Conservation (phyloP, 73 alveolate genomes). For the Paramecium tetraurelia region DNA sequence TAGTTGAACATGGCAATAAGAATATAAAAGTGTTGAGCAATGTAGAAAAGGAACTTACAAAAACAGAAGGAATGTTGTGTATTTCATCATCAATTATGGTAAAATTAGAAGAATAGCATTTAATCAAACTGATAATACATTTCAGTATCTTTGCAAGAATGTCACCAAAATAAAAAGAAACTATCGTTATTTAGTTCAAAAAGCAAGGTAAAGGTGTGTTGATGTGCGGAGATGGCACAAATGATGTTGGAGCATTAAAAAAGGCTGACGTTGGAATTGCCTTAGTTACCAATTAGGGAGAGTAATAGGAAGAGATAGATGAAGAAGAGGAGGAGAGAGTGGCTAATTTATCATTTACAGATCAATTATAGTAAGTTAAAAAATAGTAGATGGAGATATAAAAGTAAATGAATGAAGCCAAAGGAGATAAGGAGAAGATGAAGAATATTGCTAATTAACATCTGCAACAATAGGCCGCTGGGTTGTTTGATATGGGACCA, state of each 20-base stretch:
- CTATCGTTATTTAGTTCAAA: slow-evolving; percentile 80
- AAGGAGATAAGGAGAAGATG: slow-evolving; percentile 43
- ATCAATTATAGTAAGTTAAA: slow-evolving; percentile 60
- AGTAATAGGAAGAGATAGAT: slow-evolving; percentile 71
- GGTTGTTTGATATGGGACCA: slow-evolving; percentile 68
- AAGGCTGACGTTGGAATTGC: slow-evolving; percentile 95
- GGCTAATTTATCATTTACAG: slow-evolving; percentile 49
- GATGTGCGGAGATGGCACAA: slow-evolving; percentile 99
- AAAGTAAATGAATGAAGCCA: slow-evolving; percentile 65
- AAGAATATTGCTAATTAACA: slow-evolving; percentile 63
- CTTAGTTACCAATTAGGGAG: slow-evolving; percentile 79
- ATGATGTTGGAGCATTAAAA: slow-evolving; percentile 96
- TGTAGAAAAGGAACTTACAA: neutral
- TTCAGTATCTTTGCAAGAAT: slow-evolving; percentile 90
- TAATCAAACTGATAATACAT: neutral
- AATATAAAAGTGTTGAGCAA: neutral
- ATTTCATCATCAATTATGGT: neutral
- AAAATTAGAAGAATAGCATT: neutral
- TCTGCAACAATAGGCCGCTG: slow-evolving; percentile 44
- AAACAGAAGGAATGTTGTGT: neutral
- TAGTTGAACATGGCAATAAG: slow-evolving; percentile 36
- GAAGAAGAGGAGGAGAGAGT: slow-evolving; percentile 46
- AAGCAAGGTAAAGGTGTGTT: slow-evolving; percentile 83
- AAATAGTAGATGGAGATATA: slow-evolving; percentile 70
- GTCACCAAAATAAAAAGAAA: slow-evolving; percentile 92